These are phyloP conservation scores for Aegilops umbellulata DNA, from an alignment of 176 grass and related monocot species.

Conservation along the genomic window DNA sequence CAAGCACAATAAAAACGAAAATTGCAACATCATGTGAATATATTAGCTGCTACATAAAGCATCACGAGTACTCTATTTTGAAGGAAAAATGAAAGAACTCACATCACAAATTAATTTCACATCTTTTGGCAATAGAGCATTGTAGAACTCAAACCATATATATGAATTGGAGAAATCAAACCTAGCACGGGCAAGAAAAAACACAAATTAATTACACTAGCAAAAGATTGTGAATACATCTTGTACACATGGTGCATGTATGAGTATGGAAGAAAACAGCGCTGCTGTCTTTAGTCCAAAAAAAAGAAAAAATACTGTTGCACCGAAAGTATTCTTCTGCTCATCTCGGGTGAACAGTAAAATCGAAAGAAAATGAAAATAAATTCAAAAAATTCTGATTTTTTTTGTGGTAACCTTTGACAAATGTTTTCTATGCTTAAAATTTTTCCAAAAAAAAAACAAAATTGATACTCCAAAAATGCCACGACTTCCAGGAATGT, in stretches of 20 bases:
- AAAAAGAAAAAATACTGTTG: not conserved
- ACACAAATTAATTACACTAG: not conserved
- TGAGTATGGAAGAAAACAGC: not conserved
- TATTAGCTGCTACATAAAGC: not conserved
- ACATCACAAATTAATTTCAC: constrained; percentile 84
- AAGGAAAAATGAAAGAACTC: constrained; percentile 23
- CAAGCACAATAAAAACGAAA: constrained; percentile 22
- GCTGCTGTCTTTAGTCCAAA: not conserved
- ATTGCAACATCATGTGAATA: constrained; percentile 10
- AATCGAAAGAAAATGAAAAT: too few species aligned
- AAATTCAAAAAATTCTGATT: too few species aligned
- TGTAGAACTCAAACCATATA: constrained; percentile 95
- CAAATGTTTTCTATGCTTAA: too few species aligned
- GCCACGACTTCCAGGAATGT: too few species aligned
- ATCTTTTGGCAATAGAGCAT: constrained; percentile 79
- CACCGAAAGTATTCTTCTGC: not conserved
- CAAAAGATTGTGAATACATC: not conserved
- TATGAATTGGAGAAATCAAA: constrained; percentile 91
- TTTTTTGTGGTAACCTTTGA: too few species aligned
- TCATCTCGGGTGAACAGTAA: too few species aligned
- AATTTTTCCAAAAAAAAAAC: too few species aligned
- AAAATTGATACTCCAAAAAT: too few species aligned
- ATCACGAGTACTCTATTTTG: not conserved
- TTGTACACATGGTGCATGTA: not conserved
- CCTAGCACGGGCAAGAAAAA: constrained; percentile 36